Conservation (phyloP, 1,284 basidiomycete genomes). For the Malassezia sympodialis region DNA sequence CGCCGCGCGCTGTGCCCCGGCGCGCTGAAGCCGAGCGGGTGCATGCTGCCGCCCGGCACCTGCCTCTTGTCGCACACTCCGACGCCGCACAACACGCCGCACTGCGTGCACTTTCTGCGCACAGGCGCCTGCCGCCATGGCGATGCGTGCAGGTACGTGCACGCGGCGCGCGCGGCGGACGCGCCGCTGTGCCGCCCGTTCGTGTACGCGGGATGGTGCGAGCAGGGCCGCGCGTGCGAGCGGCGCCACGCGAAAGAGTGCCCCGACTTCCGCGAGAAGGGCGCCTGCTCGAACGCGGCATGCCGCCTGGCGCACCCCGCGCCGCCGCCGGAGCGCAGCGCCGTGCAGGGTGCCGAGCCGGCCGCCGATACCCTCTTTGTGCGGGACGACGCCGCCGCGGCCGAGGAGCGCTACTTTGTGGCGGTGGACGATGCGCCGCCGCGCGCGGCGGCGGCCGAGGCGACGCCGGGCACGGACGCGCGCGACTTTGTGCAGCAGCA, state of each 20-base stretch:
- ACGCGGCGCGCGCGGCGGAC: slow-evolving; percentile 19
- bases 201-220: slow-evolving; percentile 40
- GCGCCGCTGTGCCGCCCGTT: slow-evolving; percentile 33
- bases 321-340: slow-evolving; percentile 9
- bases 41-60: slow-evolving; percentile 27
- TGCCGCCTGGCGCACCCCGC: slow-evolving; percentile 38
- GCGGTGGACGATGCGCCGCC: slow-evolving; percentile 7
- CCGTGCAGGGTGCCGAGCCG: neutral
- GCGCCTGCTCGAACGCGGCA: slow-evolving; percentile 25
- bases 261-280: slow-evolving; percentile 36
- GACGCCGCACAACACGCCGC: slow-evolving; percentile 30
- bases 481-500: slow-evolving; percentile 28
- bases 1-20: slow-evolving; percentile 42
- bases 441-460: slow-evolving; percentile 13
- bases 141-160: slow-evolving; percentile 33
- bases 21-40: slow-evolving; percentile 31
- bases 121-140: slow-evolving; percentile 33
- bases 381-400: slow-evolving; percentile 12
- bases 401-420: slow-evolving; percentile 4
- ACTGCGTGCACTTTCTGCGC: slow-evolving; percentile 40
- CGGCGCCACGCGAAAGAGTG: slow-evolving; percentile 42
- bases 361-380: slow-evolving; percentile 7
- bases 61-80: slow-evolving; percentile 37
- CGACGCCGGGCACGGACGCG: neutral
- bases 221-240: slow-evolving; percentile 24